phyloP scores from a whole-genome alignment of 2,329 filamentous ascomycete genomes.

The Phialophora tarda region DNA sequence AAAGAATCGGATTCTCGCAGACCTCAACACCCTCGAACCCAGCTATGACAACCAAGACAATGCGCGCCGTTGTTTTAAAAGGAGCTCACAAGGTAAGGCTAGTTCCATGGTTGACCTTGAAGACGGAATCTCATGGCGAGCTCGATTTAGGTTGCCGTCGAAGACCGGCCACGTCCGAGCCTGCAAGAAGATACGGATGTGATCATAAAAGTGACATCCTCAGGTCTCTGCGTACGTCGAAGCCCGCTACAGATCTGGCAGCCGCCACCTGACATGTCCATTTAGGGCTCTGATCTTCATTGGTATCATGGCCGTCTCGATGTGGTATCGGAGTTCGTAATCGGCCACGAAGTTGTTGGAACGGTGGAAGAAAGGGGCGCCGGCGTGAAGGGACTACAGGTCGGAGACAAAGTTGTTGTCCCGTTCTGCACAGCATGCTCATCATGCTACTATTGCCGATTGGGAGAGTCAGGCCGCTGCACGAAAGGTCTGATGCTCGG shows the following conservation, averaged over 20 bases:
- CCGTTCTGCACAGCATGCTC: slow-evolving; percentile 59
- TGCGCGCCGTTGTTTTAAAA: slow-evolving; percentile 19
- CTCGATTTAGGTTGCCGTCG: slow-evolving; percentile 43
- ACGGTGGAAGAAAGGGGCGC: slow-evolving; percentile 53
- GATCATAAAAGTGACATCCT: slow-evolving; percentile 48
- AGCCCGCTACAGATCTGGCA: background rate
- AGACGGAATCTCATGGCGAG: background rate
- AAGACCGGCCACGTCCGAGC: slow-evolving; percentile 51
- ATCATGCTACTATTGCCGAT: slow-evolving; percentile 57
- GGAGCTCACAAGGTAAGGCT: slow-evolving; percentile 1
- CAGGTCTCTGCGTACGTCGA: slow-evolving; percentile 19
- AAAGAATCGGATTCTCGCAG: too few relatives aligned
- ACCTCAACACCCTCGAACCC: background rate
- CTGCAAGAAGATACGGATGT: slow-evolving; percentile 53
- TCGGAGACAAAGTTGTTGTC: slow-evolving; percentile 59
- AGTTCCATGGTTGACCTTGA: background rate
- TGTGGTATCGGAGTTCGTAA: slow-evolving; percentile 54
- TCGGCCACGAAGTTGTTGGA: slow-evolving; percentile 63
- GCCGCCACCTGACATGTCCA: background rate
- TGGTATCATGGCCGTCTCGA: slow-evolving; percentile 60
- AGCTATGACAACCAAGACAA: background rate
- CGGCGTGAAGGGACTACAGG: slow-evolving; percentile 53
- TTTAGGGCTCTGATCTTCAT: slow-evolving; percentile 44
- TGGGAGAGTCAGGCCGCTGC: slow-evolving; percentile 60
- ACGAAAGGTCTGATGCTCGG: slow-evolving; percentile 49